These are phyloP conservation scores for Calocera viscosa DNA, from an alignment of 768 basidiomycete genomes.

Conservation along the genomic window DNA sequence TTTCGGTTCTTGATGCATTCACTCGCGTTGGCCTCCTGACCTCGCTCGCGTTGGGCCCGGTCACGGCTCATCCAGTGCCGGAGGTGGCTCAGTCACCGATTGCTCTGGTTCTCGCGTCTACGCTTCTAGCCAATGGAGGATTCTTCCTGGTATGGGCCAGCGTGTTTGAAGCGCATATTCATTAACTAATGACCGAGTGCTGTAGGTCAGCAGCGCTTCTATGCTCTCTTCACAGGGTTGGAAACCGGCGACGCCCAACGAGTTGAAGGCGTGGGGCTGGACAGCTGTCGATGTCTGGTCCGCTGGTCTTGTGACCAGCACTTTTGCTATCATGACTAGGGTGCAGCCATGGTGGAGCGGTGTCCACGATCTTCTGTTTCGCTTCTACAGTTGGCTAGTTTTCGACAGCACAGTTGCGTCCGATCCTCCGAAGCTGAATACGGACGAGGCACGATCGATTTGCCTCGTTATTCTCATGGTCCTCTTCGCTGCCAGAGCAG, in stretches of 20 bases:
- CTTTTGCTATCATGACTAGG: conserved; percentile 75
- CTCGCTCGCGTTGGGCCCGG: conserved; percentile 57
- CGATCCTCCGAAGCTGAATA: conserved; percentile 37
- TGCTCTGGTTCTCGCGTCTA: conserved; percentile 59
- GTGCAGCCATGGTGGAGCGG: conserved; percentile 59
- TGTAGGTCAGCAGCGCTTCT: conserved; percentile 29
- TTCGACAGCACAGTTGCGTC: conserved; percentile 33
- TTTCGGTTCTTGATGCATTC: conserved; percentile 64
- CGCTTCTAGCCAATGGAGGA: conserved; percentile 65
- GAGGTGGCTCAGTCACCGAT: conserved; percentile 55
- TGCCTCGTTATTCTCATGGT: conserved; percentile 53
- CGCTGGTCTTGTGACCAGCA: conserved; percentile 60
- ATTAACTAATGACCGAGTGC: not conserved
- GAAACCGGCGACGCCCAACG: conserved; percentile 59
- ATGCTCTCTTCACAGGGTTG: conserved; percentile 62
- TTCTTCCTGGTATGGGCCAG: conserved; percentile 61
- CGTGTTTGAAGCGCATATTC: conserved; percentile 26
- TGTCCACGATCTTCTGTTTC: conserved; percentile 14
- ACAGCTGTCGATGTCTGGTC: conserved; percentile 74
- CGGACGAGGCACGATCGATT: conserved; percentile 45
- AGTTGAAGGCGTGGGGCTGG: conserved; percentile 76
- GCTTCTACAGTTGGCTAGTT: conserved; percentile 20
- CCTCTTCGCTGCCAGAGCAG: conserved; percentile 51
- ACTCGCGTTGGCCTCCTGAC: conserved; percentile 69
- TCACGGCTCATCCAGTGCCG: conserved; percentile 41